Evolutionary conservation across 306 rosid genomes (phyloP).

Genomic region (Urtica urens): DNA sequence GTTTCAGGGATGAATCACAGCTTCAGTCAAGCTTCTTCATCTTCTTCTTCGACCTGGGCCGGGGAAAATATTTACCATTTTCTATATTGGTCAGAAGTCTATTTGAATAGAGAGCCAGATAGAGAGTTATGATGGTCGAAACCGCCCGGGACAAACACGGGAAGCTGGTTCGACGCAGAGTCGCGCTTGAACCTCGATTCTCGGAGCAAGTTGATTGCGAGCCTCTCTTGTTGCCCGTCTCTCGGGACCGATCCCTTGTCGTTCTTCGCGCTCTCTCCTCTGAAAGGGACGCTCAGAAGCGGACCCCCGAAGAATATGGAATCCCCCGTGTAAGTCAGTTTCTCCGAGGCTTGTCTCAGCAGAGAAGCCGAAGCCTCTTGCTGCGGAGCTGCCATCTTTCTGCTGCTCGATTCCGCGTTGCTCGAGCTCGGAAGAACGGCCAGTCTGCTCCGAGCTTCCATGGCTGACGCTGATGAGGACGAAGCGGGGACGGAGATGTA

Average conservation of each 20-base stretch:
- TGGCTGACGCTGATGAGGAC: too few species aligned
- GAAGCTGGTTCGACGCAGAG: conserved; percentile 78
- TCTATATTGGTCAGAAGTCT: conserved; percentile 11
- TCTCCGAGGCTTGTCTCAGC: conserved; percentile 43
- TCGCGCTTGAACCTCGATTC: conserved; percentile 78
- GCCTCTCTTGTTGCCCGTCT: conserved; percentile 49
- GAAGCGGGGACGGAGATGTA: conserved; percentile 79
- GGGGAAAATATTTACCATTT: not conserved
- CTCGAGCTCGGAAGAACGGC: conserved; percentile 31
- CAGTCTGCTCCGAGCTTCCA: conserved; percentile 59
- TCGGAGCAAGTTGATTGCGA: conserved; percentile 34
- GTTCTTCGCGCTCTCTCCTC: conserved; percentile 49
- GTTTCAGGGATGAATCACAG: conserved; percentile 6
- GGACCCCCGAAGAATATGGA: conserved; percentile 97
- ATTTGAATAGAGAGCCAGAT: conserved; percentile 44
- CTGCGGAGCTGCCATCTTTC: conserved; percentile 36
- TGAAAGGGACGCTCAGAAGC: conserved; percentile 51
- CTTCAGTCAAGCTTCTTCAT: not conserved
- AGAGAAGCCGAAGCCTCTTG: conserved; percentile 48
- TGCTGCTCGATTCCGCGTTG: conserved; percentile 48
- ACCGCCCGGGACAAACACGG: conserved; percentile 80
- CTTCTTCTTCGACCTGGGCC: conserved; percentile 1
- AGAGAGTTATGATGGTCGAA: conserved; percentile 38
- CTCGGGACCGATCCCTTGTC: conserved; percentile 37
- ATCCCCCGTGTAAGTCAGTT: conserved; percentile 81